Evolutionary conservation across 1,284 basidiomycete species (phyloP).

Genomic region (Rugosomyces carneus): DNA sequence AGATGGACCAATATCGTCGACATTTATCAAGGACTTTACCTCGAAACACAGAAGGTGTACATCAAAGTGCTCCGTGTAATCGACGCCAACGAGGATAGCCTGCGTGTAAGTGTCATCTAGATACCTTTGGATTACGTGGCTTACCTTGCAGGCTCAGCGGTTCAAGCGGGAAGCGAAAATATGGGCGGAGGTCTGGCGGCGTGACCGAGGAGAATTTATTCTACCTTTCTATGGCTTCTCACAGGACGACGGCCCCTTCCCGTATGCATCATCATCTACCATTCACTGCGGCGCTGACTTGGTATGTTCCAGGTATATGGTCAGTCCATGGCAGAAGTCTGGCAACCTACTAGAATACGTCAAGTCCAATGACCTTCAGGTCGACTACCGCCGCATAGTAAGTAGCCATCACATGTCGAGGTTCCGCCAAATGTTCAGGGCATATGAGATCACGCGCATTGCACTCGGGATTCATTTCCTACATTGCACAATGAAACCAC

Average conservation of each 20-base stretch:
- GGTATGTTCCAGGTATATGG: constrained; percentile 35
- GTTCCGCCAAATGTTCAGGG: constrained; percentile 1
- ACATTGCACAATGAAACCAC: constrained; percentile 38
- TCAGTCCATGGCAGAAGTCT: constrained; percentile 51
- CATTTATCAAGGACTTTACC: constrained; percentile 48
- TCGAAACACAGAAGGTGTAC: constrained; percentile 45
- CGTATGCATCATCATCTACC: constrained; percentile 26
- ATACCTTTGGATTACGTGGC: neutral
- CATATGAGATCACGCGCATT: constrained; percentile 37
- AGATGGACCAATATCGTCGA: constrained; percentile 45
- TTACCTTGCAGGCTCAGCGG: constrained; percentile 27
- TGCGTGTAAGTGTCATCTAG: constrained; percentile 27
- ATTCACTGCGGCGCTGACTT: neutral
- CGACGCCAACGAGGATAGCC: constrained; percentile 37
- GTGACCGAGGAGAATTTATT: constrained; percentile 43
- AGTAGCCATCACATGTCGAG: constrained; percentile 8
- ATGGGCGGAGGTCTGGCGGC: constrained; percentile 48
- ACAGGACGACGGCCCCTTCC: constrained; percentile 46
- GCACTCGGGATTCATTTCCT: constrained; percentile 41
- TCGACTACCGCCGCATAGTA: constrained; percentile 39
- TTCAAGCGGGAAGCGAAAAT: constrained; percentile 49
- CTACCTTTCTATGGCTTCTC: constrained; percentile 53
- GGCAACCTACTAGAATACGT: constrained; percentile 47
- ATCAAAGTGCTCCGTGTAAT: constrained; percentile 50
- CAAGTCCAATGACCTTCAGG: constrained; percentile 25